Conservation (phyloP, 345 rosid genomes). For the Durio zibethinus region DNA sequence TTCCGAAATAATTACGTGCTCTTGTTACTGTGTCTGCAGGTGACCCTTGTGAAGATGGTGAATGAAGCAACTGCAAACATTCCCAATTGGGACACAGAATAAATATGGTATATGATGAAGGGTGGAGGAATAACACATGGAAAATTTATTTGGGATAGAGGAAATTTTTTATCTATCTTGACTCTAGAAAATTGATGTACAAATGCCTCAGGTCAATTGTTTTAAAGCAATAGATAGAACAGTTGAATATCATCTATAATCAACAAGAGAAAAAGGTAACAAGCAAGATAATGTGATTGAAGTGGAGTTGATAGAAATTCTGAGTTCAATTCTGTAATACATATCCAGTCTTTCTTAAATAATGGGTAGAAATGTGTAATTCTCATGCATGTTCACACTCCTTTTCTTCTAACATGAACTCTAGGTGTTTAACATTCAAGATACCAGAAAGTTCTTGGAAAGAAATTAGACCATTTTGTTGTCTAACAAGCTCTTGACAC, state of each 20-base stretch:
- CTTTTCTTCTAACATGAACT: too few species aligned
- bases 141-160: background rate
- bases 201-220: background rate
- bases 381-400: too few species aligned
- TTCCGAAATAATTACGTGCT: background rate
- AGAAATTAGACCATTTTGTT: too few species aligned
- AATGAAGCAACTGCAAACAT: constrained; percentile 80
- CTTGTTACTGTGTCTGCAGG: constrained; percentile 38
- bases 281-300: too few species aligned
- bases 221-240: background rate
- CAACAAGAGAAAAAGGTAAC: too few species aligned
- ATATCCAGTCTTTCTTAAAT: too few species aligned
- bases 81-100: constrained; percentile 56
- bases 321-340: too few species aligned
- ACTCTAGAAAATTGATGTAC: background rate
- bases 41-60: constrained; percentile 76
- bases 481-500: too few species aligned
- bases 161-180: background rate
- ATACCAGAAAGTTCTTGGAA: too few species aligned
- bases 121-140: background rate
- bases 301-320: too few species aligned
- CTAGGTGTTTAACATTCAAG: too few species aligned
- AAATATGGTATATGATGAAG: background rate
- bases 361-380: too few species aligned
- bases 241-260: background rate